Conservation (phyloP, 23 red algal genomes). For the Gracilaria gracilis region DNA sequence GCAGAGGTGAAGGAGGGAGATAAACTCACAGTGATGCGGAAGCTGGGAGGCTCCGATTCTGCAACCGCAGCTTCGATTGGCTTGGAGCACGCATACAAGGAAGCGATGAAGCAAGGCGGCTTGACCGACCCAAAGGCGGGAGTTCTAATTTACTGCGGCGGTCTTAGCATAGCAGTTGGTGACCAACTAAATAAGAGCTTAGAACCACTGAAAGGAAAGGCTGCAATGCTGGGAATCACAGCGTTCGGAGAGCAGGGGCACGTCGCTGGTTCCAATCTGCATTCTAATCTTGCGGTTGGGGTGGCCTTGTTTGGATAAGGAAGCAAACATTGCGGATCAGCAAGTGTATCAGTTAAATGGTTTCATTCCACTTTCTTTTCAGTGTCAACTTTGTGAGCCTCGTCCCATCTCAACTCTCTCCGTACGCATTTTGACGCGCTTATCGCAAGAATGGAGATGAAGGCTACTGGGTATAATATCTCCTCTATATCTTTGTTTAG, state of each 20-base stretch:
- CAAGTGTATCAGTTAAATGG: neutral
- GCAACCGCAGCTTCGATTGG: constrained; percentile 52
- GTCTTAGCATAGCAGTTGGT: constrained; percentile 68
- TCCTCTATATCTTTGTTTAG: neutral
- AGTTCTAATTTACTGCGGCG: constrained; percentile 70
- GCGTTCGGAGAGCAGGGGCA: constrained; percentile 72
- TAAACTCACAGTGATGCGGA: constrained; percentile 31
- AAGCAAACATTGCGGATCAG: neutral
- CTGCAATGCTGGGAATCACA: constrained; percentile 54
- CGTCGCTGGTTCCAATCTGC: constrained; percentile 21
- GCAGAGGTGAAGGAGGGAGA: constrained; percentile 63
- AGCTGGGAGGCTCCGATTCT: constrained; percentile 35
- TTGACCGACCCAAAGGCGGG: constrained; percentile 57
- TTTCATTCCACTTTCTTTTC: neutral
- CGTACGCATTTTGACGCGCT: neutral
- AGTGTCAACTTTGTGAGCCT: neutral
- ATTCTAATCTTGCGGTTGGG: constrained; percentile 61
- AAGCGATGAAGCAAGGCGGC: constrained; percentile 20
- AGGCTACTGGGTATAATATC: constrained; percentile 10
- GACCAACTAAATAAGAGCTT: constrained; percentile 37
- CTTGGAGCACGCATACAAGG: constrained; percentile 34
- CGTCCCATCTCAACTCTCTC: neutral
- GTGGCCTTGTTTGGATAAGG: constrained; percentile 53
- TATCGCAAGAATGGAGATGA: neutral
- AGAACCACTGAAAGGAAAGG: constrained; percentile 27